A percentile compares a stretch with the other conserved stretches of the same genome.
Evolutionary conservation across 768 basidiomycete species (phyloP).

Genomic region (Leucogyrophana mollusca): DNA sequence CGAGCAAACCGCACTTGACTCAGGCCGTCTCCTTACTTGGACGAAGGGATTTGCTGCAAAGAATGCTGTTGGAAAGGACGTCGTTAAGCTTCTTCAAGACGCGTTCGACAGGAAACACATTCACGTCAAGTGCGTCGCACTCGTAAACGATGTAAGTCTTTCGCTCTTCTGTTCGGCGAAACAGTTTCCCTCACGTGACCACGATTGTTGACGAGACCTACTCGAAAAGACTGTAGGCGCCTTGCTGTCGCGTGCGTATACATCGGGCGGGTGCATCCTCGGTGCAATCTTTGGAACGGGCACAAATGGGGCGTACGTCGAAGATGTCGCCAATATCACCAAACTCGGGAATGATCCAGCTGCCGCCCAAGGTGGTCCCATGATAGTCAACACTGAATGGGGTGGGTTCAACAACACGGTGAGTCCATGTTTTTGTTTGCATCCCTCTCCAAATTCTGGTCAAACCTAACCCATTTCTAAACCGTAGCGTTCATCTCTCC

Average conservation of each 20-base stretch:
- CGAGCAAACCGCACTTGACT: slow-evolving; percentile 90
- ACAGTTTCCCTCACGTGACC: slow-evolving; percentile 3
- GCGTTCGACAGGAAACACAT: slow-evolving; percentile 91
- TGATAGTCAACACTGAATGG: slow-evolving; percentile 99
- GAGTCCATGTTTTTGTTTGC: slow-evolving; percentile 23
- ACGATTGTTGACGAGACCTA: slow-evolving; percentile 8
- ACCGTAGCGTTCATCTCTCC: slow-evolving; percentile 74
- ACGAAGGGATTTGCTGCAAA: slow-evolving; percentile 95
- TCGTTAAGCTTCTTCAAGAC: slow-evolving; percentile 87
- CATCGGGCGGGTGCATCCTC: slow-evolving; percentile 85
- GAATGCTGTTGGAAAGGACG: slow-evolving; percentile 86
- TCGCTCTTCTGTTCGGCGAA: slow-evolving; percentile 1
- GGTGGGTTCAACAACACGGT: slow-evolving; percentile 96
- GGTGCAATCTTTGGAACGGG: slow-evolving; percentile 97
- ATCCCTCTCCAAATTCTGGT: neutral
- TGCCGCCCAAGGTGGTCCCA: slow-evolving; percentile 62
- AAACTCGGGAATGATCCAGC: slow-evolving; percentile 73
- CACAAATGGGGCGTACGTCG: slow-evolving; percentile 97
- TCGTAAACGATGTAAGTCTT: slow-evolving; percentile 85
- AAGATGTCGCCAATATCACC: slow-evolving; percentile 78
- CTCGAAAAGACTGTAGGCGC: slow-evolving; percentile 85
- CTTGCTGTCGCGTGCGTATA: slow-evolving; percentile 89
- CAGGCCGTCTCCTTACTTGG: slow-evolving; percentile 91
- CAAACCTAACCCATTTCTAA: too few species aligned
- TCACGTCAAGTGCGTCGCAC: slow-evolving; percentile 86